Percentiles rank a stretch among this genome's conserved stretches.
Conservation (phyloP, 2,329 filamentous ascomycete species). For the Ophiocordyceps unilateralis region DNA sequence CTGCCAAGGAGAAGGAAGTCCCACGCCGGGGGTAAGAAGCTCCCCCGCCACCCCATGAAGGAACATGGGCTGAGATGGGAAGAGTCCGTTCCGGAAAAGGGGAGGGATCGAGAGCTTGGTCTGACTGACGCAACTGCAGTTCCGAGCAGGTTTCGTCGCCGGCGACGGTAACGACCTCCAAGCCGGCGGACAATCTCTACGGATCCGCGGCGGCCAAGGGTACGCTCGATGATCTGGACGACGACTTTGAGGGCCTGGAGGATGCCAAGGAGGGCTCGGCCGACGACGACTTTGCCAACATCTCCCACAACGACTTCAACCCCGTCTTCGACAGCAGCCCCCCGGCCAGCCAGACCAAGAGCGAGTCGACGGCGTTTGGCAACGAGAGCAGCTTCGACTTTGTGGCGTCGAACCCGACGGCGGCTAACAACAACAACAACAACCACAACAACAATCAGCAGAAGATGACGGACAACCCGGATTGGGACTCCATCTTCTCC, state of each 20-base stretch:
- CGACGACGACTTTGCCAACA: slow-evolving; percentile 64
- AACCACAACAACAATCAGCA: slow-evolving; percentile 18
- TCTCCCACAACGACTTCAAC: slow-evolving; percentile 66
- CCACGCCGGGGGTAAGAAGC: neutral
- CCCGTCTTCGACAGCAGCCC: slow-evolving; percentile 61
- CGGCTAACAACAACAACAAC: slow-evolving; percentile 22
- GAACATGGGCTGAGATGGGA: no score
- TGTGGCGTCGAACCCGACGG: slow-evolving; percentile 21
- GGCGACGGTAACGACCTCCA: slow-evolving; percentile 11
- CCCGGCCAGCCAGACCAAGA: slow-evolving; percentile 34
- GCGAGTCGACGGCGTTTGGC: slow-evolving; percentile 32
- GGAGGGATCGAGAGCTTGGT: neutral
- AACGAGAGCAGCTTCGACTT: slow-evolving; percentile 44
- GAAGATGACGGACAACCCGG: slow-evolving; percentile 39
- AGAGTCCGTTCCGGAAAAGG: no score
- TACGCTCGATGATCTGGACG: slow-evolving; percentile 59
- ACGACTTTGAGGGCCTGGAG: slow-evolving; percentile 67
- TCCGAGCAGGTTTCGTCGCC: slow-evolving; percentile 14
- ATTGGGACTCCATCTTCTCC: slow-evolving; percentile 93
- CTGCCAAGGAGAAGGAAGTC: neutral
- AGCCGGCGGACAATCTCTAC: slow-evolving; percentile 21
- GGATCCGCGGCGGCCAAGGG: slow-evolving; percentile 24
- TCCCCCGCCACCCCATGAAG: no score
- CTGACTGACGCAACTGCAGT: slow-evolving; percentile 6
- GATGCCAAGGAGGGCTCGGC: slow-evolving; percentile 68